Percentiles rank a stretch among this genome's conserved stretches.
Conservation (phyloP, 2,329 filamentous ascomycete genomes). For the Epichloe uncinata region DNA sequence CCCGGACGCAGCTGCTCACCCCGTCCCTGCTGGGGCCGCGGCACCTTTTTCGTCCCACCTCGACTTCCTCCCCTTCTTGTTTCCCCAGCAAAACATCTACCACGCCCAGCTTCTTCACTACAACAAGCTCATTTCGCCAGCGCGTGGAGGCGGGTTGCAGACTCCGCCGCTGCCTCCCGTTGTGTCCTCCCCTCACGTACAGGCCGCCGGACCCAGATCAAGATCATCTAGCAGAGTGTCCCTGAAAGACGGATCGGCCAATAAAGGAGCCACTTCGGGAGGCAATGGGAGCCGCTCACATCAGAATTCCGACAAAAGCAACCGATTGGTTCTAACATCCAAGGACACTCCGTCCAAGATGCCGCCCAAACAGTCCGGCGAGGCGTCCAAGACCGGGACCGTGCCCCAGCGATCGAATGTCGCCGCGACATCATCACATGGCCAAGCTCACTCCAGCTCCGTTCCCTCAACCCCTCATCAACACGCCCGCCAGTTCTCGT, state of each 20-base stretch:
- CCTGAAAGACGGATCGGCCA: conserved; percentile 34
- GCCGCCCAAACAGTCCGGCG: conserved; percentile 29
- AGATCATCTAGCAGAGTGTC: conserved; percentile 48
- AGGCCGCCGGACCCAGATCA: conserved; percentile 42
- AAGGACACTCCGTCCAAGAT: conserved; percentile 41
- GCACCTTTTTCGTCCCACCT: conserved; percentile 29
- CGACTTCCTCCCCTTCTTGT: conserved; percentile 42
- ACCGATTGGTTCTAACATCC: conserved; percentile 47
- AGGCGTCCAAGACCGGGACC: conserved; percentile 19
- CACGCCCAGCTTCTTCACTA: conserved; percentile 51
- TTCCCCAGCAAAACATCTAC: conserved; percentile 47
- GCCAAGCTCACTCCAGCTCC: conserved; percentile 58
- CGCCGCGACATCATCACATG: conserved; percentile 16
- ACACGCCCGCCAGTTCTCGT: conserved; percentile 69
- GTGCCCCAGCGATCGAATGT: conserved; percentile 17
- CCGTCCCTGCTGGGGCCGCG: conserved; percentile 12
- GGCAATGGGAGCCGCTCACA: conserved; percentile 53
- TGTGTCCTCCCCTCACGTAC: conserved; percentile 41
- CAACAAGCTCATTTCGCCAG: conserved; percentile 49
- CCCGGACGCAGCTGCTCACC: conserved; percentile 16
- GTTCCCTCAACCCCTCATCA: conserved; percentile 91
- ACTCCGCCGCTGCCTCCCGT: conserved; percentile 41
- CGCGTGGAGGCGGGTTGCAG: conserved; percentile 42
- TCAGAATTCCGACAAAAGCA: conserved; percentile 45
- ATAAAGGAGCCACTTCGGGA: conserved; percentile 36